Evolutionary conservation across 2,329 filamentous ascomycete genomes (phyloP).

Genomic region (Cercospora zeina): DNA sequence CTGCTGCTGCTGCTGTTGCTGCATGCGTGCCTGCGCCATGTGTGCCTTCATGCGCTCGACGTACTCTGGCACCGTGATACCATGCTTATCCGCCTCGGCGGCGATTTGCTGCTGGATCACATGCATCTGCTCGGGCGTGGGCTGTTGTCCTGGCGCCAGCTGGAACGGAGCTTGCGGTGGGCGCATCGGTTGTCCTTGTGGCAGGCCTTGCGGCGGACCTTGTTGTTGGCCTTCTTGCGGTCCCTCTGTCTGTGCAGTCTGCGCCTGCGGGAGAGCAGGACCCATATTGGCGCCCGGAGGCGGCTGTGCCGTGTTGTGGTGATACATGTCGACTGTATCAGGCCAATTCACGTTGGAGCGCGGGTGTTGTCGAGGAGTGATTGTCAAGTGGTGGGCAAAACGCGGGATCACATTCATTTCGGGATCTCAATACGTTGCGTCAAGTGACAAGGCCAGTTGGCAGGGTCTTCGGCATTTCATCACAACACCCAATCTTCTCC

Average conservation of each 20-base stretch:
- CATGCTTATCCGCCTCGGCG: constrained; percentile 77
- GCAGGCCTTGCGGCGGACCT: not conserved
- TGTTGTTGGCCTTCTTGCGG: not conserved
- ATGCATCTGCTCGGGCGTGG: constrained; percentile 80
- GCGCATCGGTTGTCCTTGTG: constrained; percentile 9
- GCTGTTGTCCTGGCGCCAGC: constrained; percentile 51
- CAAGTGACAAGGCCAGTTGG: constrained; percentile 7
- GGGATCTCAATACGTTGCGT: constrained; percentile 17
- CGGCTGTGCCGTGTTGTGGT: constrained; percentile 13
- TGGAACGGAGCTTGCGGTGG: constrained; percentile 18
- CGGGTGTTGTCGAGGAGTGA: not conserved
- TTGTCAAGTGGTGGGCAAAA: not conserved
- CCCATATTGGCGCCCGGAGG: constrained; percentile 13
- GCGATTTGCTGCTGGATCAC: constrained; percentile 81
- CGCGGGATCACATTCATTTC: constrained; percentile 10
- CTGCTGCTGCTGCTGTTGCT: constrained; percentile 38
- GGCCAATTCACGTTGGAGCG: not conserved
- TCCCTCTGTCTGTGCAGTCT: not conserved
- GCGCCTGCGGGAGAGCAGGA: not conserved
- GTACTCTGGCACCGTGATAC: constrained; percentile 83
- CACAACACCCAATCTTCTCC: not conserved
- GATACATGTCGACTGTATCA: constrained; percentile 16
- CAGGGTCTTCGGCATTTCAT: constrained; percentile 7
- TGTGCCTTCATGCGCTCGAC: constrained; percentile 58
- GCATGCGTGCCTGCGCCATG: constrained; percentile 58